A percentile compares a stretch with the other conserved stretches of the same genome.
Conservation (phyloP, 2,329 filamentous ascomycete genomes). For the Aspergillus sp. region DNA sequence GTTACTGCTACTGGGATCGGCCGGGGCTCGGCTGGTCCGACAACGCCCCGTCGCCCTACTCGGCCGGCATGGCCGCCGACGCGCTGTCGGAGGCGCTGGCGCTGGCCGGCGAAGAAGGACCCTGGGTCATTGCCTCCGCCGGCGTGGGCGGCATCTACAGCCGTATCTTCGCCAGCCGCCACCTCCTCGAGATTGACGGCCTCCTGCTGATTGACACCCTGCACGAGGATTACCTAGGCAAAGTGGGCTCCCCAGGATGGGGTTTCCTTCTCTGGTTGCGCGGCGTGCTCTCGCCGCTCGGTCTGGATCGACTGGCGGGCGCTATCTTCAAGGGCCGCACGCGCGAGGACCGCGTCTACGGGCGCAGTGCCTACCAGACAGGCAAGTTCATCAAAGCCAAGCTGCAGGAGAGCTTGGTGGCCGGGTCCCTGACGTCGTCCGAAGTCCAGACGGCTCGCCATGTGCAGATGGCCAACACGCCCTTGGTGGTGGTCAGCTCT, state of each 20-base stretch:
- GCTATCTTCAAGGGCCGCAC: conserved; percentile 79
- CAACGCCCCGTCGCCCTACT: conserved; percentile 89
- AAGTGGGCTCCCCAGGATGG: conserved; percentile 64
- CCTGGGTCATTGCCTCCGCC: conserved; percentile 84
- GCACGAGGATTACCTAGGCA: conserved; percentile 77
- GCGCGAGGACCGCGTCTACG: conserved; percentile 81
- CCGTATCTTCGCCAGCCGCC: conserved; percentile 84
- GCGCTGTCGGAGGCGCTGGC: conserved; percentile 83
- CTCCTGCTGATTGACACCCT: conserved; percentile 83
- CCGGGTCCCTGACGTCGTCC: conserved; percentile 76
- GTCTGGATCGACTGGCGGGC: conserved; percentile 74
- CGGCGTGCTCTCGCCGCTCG: conserved; percentile 82
- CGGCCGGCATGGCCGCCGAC: conserved; percentile 88
- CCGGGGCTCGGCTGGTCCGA: conserved; percentile 88
- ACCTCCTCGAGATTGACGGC: conserved; percentile 71
- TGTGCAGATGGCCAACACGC: conserved; percentile 74
- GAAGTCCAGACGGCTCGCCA: conserved; percentile 76
- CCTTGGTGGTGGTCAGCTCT: conserved; percentile 79
- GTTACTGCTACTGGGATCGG: conserved; percentile 95
- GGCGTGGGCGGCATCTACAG: conserved; percentile 87
- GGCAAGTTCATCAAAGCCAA: conserved; percentile 87
- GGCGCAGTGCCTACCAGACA: conserved; percentile 72
- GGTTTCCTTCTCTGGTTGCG: conserved; percentile 86
- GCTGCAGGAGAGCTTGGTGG: conserved; percentile 89
- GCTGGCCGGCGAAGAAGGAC: conserved; percentile 75